Percentiles rank a stretch among this genome's conserved stretches.
Conservation (phyloP, 2,329 filamentous ascomycete genomes). For the Furcasterigmium furcatum region DNA sequence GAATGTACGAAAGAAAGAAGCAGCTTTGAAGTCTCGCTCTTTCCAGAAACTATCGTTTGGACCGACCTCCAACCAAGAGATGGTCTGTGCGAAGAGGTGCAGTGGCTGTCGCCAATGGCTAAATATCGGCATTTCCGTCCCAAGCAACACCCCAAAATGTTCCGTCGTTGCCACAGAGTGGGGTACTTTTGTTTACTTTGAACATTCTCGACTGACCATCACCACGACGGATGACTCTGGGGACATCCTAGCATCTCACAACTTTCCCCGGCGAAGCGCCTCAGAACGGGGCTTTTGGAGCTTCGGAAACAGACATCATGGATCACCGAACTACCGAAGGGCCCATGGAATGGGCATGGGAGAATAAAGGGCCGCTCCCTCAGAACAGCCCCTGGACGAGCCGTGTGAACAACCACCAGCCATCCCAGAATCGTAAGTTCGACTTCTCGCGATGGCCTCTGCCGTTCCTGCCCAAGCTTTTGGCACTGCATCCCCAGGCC, state of each 20-base stretch:
- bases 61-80: no score
- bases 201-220: background rate
- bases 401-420: conserved; percentile 33
- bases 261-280: background rate
- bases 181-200: conserved; percentile 13
- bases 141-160: no score
- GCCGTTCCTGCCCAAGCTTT: no score
- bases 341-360: conserved; percentile 67
- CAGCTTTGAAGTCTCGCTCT: no score
- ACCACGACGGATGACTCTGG: background rate
- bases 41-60: no score
- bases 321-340: conserved; percentile 55
- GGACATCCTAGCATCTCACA: background rate
- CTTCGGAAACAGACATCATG: conserved; percentile 26
- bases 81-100: no score
- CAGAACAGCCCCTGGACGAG: conserved; percentile 60
- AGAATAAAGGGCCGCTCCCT: conserved; percentile 54
- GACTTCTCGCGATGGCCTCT: no score
- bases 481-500: background rate
- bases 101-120: no score
- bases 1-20: no score
- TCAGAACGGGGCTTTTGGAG: no score
- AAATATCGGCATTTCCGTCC: no score
- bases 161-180: conserved; percentile 10
- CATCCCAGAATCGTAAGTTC: conserved; percentile 37